Evolutionary conservation across 2,329 filamentous ascomycete genomes (phyloP), one percentile per base, ranked within the genome.

Genomic region (Cladosporium phlei): DNA sequence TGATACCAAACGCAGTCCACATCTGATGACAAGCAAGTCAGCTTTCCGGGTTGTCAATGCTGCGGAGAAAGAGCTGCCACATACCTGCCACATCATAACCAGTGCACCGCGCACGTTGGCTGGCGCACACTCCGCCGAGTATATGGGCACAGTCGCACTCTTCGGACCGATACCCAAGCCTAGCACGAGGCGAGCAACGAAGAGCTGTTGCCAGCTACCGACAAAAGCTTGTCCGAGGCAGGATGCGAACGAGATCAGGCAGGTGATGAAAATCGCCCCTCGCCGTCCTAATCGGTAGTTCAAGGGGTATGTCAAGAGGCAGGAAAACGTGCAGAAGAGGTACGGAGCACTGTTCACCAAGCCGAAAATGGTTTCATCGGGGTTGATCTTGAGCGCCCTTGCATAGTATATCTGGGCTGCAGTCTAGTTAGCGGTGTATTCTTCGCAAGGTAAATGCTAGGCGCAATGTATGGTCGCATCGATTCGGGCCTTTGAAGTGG

Each of bases 181-280:
- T 35, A 65, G 57, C 11, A 66, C 48, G 9, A 66, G 24, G 27
- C 69, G 66, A 47, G 61, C 80, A 33, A 78, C 71, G 46, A 89
- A 74, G 55, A 88, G 77, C 57, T 86, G 77, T 61, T 71, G 73
- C 84, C 86, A 89, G n/a, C n/a, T n/a, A n/a, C n/a, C n/a, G n/a
- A 35, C 32, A 21, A 35, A 35, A 19, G 32, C 32, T 21, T 35
- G 32, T 19, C 32, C 32, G 4, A 35, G 32, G 16, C 32, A 35
- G 7, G 32, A 35, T 20, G 32, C 32, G 17, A 35, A 35, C 8
- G 32, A 35, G 14, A 35, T 4, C 8, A 35, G 9, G 32, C 32
- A 35, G 5, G 32, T 35, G 14, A 35, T 21, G 16, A 35, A 35
- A 9, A 35, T 35, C 9, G 32, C 32, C 8, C 32, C 32, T 21